Percentiles rank a stretch among this genome's conserved stretches.
phyloP scores from a whole-genome alignment of 2,329 filamentous ascomycete species.

The Kalaharituber pfeilii region DNA sequence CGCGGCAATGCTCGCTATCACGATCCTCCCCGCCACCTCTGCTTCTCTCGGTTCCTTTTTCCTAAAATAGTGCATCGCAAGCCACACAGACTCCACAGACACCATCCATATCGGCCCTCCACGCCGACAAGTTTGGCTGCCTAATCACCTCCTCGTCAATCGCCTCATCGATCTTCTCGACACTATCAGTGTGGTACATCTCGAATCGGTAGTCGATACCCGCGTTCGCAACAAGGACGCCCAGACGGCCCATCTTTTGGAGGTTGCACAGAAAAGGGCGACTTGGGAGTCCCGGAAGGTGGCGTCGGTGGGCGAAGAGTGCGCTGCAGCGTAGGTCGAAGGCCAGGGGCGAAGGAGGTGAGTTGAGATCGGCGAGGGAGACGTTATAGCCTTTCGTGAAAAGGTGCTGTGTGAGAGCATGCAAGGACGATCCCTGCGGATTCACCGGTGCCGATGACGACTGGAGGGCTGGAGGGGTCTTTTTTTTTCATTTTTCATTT shows the following conservation, averaged over 20 bases:
- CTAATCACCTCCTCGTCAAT: conserved; percentile 27
- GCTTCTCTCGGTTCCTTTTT: conserved; percentile 21
- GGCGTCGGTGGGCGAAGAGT: conserved; percentile 26
- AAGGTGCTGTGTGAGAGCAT: conserved; percentile 30
- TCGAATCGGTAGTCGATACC: conserved; percentile 28
- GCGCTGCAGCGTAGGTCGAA: conserved; percentile 8
- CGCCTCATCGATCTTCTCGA: conserved; percentile 23
- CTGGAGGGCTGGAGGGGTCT: conserved; percentile 17
- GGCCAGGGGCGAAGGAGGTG: conserved; percentile 9
- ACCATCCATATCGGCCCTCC: conserved; percentile 30
- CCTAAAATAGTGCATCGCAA: conserved; percentile 30
- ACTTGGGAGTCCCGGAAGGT: conserved; percentile 28
- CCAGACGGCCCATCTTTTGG: conserved; percentile 28
- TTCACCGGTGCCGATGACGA: conserved; percentile 32
- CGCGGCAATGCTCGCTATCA: conserved; percentile 28
- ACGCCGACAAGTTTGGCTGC: conserved; percentile 27
- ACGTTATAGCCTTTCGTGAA: conserved; percentile 28
- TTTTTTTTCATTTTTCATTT: neutral
- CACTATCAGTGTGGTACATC: conserved; percentile 18
- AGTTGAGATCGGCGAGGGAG: conserved; percentile 32
- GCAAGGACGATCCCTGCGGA: conserved; percentile 32
- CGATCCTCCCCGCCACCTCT: conserved; percentile 26
- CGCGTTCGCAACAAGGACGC: conserved; percentile 31
- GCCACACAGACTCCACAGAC: conserved; percentile 29
- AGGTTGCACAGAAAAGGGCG: conserved; percentile 28